A percentile compares a stretch with the other conserved stretches of the same genome.
These are phyloP conservation scores for Cadophora malorum DNA, from an alignment of 2,329 filamentous ascomycete genomes.

Conservation along the genomic window DNA sequence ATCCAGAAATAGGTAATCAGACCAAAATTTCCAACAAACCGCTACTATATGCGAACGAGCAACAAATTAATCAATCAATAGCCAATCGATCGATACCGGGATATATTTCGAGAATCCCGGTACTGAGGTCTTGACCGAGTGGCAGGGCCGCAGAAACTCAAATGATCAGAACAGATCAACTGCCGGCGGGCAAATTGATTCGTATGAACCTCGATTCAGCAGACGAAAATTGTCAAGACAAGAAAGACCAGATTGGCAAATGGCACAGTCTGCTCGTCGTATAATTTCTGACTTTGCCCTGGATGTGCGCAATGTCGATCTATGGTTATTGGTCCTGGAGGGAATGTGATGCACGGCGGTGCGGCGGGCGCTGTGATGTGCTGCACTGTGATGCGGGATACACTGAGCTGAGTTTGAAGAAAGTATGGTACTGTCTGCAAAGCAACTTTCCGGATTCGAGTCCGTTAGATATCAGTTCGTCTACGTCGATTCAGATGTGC, in stretches of 20 bases:
- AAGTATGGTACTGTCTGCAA: neutral
- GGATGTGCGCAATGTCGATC: slow-evolving; percentile 5
- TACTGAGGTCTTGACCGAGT: slow-evolving; percentile 8
- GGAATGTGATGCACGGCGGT: neutral
- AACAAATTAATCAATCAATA: neutral
- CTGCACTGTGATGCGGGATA: neutral
- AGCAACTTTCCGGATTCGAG: neutral
- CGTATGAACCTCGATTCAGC: neutral
- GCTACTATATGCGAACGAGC: neutral
- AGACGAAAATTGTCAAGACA: neutral
- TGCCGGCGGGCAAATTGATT: neutral
- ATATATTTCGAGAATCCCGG: neutral
- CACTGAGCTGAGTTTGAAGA: neutral
- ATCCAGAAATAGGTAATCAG: slow-evolving; percentile 7
- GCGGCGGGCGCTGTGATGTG: neutral
- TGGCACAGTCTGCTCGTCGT: neutral
- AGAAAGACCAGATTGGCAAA: neutral
- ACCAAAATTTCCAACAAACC: neutral
- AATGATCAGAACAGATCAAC: neutral
- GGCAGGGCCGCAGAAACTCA: neutral
- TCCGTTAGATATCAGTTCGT: neutral
- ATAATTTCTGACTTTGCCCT: slow-evolving; percentile 1
- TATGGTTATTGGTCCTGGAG: neutral
- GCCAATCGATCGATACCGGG: neutral
- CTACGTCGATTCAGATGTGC: neutral